phyloP scores from a whole-genome alignment of 2,329 filamentous ascomycete species.

The Ceratocystis destructans region DNA sequence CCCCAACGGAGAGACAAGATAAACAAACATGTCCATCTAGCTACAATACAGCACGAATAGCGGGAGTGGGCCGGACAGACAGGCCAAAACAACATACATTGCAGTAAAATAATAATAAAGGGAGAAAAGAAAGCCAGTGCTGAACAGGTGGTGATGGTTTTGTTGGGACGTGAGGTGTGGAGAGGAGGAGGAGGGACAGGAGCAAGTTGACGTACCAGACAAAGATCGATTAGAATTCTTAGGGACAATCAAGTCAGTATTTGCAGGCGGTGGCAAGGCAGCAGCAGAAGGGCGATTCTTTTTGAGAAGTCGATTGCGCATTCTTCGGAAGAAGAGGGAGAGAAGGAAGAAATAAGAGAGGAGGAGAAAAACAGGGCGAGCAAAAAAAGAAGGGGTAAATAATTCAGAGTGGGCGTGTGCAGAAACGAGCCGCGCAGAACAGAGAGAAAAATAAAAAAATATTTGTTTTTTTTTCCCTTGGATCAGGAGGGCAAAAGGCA shows the following conservation, averaged over 20 bases:
- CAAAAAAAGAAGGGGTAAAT: conserved; percentile 9
- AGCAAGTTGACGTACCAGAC: conserved; percentile 13
- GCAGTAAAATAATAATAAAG: background rate
- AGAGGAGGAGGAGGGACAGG: background rate
- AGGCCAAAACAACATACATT: background rate
- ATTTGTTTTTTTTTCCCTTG: background rate
- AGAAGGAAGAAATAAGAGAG: conserved; percentile 5
- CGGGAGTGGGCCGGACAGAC: background rate
- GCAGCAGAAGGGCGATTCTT: conserved; percentile 17
- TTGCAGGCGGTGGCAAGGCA: background rate
- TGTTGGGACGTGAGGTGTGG: background rate
- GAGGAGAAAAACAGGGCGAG: conserved; percentile 8
- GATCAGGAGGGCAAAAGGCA: background rate
- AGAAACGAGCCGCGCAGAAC: conserved; percentile 3
- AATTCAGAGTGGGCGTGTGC: conserved; percentile 5
- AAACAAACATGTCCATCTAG: background rate
- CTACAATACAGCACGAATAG: background rate
- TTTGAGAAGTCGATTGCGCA: conserved; percentile 17
- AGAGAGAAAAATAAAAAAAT: background rate
- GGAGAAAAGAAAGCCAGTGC: background rate
- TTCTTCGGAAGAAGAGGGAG: conserved; percentile 11
- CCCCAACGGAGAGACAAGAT: background rate
- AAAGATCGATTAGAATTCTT: conserved; percentile 13
- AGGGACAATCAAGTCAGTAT: background rate
- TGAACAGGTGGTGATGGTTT: background rate